Evolutionary conservation across 306 rosid species (phyloP).

Genomic region (Oemleria cerasiformis): DNA sequence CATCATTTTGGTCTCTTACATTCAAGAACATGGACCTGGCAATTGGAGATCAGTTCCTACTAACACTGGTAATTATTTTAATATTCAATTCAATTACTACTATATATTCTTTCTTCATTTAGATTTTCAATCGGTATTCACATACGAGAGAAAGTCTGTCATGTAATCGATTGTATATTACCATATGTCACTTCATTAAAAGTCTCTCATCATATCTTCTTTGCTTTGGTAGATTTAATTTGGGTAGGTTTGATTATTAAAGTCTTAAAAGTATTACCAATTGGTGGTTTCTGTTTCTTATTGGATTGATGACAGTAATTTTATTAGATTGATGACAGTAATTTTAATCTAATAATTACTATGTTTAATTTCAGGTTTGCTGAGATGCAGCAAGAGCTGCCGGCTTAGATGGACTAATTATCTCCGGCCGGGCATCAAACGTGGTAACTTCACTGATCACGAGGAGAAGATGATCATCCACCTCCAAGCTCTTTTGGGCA

Average conservation of each 20-base stretch:
- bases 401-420: too few relatives aligned
- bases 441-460: too few relatives aligned
- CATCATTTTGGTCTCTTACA: conserved; percentile 83
- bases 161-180: too few relatives aligned
- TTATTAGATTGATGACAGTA: neutral
- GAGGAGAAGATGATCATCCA: too few relatives aligned
- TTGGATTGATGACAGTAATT: neutral
- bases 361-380: conserved; percentile 49
- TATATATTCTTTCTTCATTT: neutral
- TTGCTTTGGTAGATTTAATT: neutral
- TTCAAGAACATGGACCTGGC: conserved; percentile 87
- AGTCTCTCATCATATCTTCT: too few relatives aligned
- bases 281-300: neutral
- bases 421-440: too few relatives aligned
- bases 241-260: conserved; percentile 21
- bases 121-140: neutral
- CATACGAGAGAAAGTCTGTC: too few relatives aligned
- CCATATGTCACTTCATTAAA: too few relatives aligned
- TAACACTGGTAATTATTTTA: conserved; percentile 51
- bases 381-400: conserved; percentile 93
- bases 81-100: neutral
- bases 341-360: neutral
- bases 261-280: neutral
- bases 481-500: conserved; percentile 92
- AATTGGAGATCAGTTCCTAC: conserved; percentile 95